Evolutionary conservation across 2,329 filamentous ascomycete species (phyloP), one percentile per base, ranked within the genome.

Genomic region (Aspergillus sp.): DNA sequence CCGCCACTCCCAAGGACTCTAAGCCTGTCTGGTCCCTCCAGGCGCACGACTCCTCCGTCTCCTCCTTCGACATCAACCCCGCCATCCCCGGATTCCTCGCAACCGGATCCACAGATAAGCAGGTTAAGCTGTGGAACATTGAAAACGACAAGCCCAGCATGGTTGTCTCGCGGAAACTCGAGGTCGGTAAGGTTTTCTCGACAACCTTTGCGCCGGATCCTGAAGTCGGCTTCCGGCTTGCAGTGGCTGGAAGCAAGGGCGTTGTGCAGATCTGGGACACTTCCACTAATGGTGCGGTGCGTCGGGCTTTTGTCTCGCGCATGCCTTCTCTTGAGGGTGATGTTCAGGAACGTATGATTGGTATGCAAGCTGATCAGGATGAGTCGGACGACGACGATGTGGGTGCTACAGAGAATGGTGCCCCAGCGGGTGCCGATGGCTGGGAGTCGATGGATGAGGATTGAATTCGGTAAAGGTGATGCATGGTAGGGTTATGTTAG

Each of bases 81-180:
- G 82, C 89, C 54, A 92, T 99, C 62, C 94, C 95, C 1, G 95
- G 95, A 48, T 97, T 92, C 84, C 86, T 99, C 79, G 95, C 88
- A 15, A 98, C 95, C 0, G 95, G 93, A 3, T 97, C 93, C 2
- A 93, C 91, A 15, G 95, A 99, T 82, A 94, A 92, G 82, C 91
- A 90, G 6, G 93, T 98, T 70, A 99, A 99, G 84, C 84, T 99
- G 60, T 99, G 95, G 95, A 97, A 97, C 79, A 88, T 97, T 60
- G 86, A 90, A 69, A 78, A 89, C 13, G 86, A 86, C 46, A 93
- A 92, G 2, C 95, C 95, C 1, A 91, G 88, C 63, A 91, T 99
- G 87, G 92, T 99, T 1, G 91, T 96, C 5, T 91, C 91, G 28
- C 89, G 95, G 68, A 94, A 98, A 76, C 82, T 98, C 50, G 95